Evolutionary conservation across 352 stramenopile species (phyloP), one percentile per base, ranked within the genome.

Genomic region (Blastocystis hominis): DNA sequence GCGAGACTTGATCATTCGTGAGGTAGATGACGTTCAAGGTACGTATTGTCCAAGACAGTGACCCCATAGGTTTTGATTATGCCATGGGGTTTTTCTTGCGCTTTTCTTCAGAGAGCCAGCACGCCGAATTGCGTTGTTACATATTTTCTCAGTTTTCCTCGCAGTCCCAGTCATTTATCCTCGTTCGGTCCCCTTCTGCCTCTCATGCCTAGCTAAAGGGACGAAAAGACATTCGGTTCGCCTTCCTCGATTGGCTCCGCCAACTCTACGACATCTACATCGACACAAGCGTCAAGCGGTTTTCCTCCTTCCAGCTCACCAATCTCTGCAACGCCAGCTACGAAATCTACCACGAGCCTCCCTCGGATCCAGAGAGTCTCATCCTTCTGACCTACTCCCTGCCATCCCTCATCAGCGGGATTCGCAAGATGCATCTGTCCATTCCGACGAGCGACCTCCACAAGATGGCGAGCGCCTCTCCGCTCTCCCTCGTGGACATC

Each of bases 201-300:
- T 7, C 38, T 34, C 13, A 50, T n/a, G 24, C 4, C 3, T 84
- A 84, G 72, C 44, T 84, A 17, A 84, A 84, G 44, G 72, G 53
- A 13, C 59, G 55, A 53, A 84, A 84, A 53, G 47, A 64, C 10
- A 55, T 64, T n/a, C 30, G 72, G 6, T 40, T 53, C 13, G 34
- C 68, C 10, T 84, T 84, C 46, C 44, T 84, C 20, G 62, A 64
- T 20, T 84, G 72, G 72, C 20, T 84, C 34, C 34, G 62, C 47
- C 53, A 66, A 34, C 17, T 50, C 0, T 84, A 84, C 46, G 72
- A 84, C 56, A 15, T 68, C 4, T 64, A 68, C 17, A 84, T 84
- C 55, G 55, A 84, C 55, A 38, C 46, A 6, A 54, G 50, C 24
- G 34, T n/a, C 36, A 38, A 64, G 4, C 72, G 47, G 0, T 66